These are phyloP conservation scores for Dioscorea alata DNA, from an alignment of 106 monocot genomes.

Conservation along the genomic window DNA sequence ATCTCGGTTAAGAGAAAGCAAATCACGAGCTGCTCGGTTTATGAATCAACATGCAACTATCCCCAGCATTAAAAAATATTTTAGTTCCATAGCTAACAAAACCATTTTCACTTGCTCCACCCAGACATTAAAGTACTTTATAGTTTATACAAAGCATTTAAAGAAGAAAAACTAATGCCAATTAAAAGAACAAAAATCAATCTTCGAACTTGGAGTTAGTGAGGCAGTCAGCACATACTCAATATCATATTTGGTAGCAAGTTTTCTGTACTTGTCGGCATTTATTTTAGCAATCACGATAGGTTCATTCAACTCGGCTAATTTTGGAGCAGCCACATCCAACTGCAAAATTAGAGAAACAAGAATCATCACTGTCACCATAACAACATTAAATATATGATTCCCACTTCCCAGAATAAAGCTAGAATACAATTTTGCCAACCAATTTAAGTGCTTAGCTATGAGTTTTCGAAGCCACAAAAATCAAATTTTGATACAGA, in stretches of 20 bases:
- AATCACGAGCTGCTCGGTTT: background rate
- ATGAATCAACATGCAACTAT: too few species aligned
- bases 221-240: conserved; percentile 47
- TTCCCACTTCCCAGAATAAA: too few species aligned
- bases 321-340: conserved; percentile 76
- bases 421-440: too few species aligned
- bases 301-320: conserved; percentile 56
- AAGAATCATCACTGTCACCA: background rate
- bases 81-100: background rate
- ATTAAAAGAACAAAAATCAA: background rate
- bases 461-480: too few species aligned
- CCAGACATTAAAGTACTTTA: background rate
- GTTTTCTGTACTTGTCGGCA: conserved; percentile 84
- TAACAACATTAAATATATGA: too few species aligned
- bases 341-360: conserved; percentile 48
- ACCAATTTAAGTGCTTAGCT: too few species aligned
- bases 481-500: too few species aligned
- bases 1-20: too few species aligned
- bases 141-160: too few species aligned
- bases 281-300: conserved; percentile 82
- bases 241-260: conserved; percentile 80
- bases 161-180: too few species aligned
- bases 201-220: background rate
- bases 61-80: too few species aligned
- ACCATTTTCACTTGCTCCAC: background rate